Evolutionary conservation across 331 rosid species (phyloP).

Genomic region (Prunus yedoensis): DNA sequence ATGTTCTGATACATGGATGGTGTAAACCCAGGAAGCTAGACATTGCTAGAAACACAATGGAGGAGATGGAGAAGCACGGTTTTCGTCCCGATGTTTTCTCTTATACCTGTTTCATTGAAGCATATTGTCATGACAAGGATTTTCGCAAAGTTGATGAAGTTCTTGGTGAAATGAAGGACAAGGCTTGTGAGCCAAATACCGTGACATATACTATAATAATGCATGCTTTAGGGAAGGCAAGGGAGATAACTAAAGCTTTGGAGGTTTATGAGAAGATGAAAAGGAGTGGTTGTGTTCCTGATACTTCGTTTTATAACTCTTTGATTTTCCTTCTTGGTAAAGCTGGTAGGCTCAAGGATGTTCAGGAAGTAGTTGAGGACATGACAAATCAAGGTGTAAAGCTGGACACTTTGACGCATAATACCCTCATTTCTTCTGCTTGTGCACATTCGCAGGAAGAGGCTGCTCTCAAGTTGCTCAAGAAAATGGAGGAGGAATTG

Average conservation of each 20-base stretch:
- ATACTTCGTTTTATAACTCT: conserved; percentile 56
- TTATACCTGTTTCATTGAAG: conserved; percentile 56
- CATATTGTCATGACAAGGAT: conserved; percentile 50
- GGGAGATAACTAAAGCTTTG: conserved; percentile 46
- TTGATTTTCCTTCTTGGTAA: conserved; percentile 66
- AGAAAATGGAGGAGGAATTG: conserved; percentile 66
- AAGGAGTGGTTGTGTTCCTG: conserved; percentile 56
- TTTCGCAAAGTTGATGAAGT: conserved; percentile 65
- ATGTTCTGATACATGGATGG: conserved; percentile 74
- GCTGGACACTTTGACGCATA: conserved; percentile 44
- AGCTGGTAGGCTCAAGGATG: conserved; percentile 78
- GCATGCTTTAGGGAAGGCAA: conserved; percentile 47
- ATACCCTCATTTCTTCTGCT: conserved; percentile 59
- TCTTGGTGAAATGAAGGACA: conserved; percentile 59
- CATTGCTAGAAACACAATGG: conserved; percentile 55
- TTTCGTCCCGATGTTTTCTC: conserved; percentile 57
- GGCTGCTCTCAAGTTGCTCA: conserved; percentile 72
- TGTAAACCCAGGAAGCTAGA: conserved; percentile 62
- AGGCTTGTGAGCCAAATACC: conserved; percentile 62
- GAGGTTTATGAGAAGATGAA: conserved; percentile 65
- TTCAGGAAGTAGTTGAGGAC: conserved; percentile 64
- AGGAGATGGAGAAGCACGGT: conserved; percentile 62
- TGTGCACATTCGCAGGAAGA: conserved; percentile 72
- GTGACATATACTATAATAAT: conserved; percentile 59
- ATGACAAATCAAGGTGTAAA: conserved; percentile 68